phyloP scores from a whole-genome alignment of 164 flowering plant genomes.

The Umbilicus rupestris region DNA sequence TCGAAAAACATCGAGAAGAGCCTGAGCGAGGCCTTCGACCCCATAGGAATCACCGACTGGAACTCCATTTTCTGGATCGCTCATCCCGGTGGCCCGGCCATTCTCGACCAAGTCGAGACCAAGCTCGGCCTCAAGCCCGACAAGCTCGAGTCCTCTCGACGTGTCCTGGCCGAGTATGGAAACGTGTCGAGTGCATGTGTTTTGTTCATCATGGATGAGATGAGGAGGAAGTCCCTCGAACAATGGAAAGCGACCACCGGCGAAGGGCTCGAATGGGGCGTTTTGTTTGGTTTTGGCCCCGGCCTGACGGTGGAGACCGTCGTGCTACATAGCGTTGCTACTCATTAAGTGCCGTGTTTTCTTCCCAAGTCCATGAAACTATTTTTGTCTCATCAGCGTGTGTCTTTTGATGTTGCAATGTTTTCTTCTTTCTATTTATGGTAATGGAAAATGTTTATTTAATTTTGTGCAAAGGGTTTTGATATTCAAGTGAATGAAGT shows the following conservation, averaged over 20 bases:
- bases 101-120: constrained; percentile 24
- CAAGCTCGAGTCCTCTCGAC: constrained; percentile 19
- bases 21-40: constrained; percentile 18
- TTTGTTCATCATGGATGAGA: constrained; percentile 23
- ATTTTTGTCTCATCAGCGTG: background rate
- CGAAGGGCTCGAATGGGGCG: constrained; percentile 27
- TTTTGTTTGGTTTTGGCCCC: constrained; percentile 26
- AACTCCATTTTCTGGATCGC: constrained; percentile 25
- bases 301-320: constrained; percentile 25
- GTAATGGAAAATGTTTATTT: background rate
- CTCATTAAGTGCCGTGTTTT: background rate
- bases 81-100: constrained; percentile 27
- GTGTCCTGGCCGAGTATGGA: constrained; percentile 22
- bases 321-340: constrained; percentile 19
- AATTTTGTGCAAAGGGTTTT: background rate
- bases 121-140: constrained; percentile 20
- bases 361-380: background rate
- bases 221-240: constrained; percentile 21
- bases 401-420: background rate
- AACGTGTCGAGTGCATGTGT: constrained; percentile 30
- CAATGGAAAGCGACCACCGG: constrained; percentile 19
- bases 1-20: constrained; percentile 25
- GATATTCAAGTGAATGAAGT: too few relatives aligned
- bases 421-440: background rate
- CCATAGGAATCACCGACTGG: constrained; percentile 24